A percentile compares a stretch with the other conserved stretches of the same genome.
Conservation (phyloP, 371 early-diverging fungal species). For the Haplosporangium sp. region DNA sequence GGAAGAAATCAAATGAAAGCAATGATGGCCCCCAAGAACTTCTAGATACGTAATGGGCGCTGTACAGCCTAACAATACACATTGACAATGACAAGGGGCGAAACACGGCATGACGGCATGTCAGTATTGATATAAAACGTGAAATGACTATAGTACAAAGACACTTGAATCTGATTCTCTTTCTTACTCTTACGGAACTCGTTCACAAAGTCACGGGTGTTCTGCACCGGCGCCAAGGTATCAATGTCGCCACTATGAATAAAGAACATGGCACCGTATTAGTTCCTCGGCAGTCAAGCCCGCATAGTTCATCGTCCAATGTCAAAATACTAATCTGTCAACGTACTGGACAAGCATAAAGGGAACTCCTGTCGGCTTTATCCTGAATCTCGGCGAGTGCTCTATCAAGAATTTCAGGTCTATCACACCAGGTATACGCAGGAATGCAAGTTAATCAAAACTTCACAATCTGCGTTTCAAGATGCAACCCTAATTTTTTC, state of each 20-base stretch:
- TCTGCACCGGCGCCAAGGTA: conserved; percentile 35
- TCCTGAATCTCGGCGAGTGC: conserved; percentile 60
- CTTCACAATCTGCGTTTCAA: background rate
- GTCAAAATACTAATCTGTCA: background rate
- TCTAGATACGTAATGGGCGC: conserved; percentile 36
- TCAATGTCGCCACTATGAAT: conserved; percentile 51
- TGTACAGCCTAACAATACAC: conserved; percentile 12
- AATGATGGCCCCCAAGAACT: conserved; percentile 52
- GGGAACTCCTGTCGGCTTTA: conserved; percentile 32
- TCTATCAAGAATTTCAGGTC: conserved; percentile 57
- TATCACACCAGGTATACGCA: background rate
- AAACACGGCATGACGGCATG: background rate
- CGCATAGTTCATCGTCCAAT: too few species aligned
- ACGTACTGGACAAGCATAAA: conserved; percentile 54
- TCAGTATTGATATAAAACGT: background rate
- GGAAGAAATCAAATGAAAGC: conserved; percentile 50
- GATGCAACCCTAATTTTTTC: too few species aligned
- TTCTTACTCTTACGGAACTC: conserved; percentile 43
- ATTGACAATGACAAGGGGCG: background rate
- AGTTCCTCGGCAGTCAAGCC: too few species aligned
- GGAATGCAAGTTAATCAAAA: background rate
- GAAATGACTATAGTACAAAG: background rate
- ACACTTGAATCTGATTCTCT: background rate
- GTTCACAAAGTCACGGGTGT: conserved; percentile 41
- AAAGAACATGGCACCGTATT: background rate